A percentile compares a stretch with the other conserved stretches of the same genome.
Conservation (phyloP, 768 basidiomycete genomes). For the Tulasnella sp. region DNA sequence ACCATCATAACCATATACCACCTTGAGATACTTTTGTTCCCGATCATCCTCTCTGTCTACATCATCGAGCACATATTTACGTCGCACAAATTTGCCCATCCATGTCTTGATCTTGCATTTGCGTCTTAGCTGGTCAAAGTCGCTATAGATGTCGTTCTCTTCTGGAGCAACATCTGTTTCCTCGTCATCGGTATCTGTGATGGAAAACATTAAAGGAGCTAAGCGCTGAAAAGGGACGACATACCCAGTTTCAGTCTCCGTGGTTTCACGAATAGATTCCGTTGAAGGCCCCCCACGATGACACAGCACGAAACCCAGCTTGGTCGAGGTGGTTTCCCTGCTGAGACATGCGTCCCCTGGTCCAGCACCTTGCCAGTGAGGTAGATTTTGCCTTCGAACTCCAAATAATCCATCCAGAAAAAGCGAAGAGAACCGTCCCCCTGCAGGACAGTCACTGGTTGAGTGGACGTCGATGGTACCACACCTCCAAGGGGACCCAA, state of each 20-base stretch:
- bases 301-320: conserved; percentile 76
- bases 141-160: conserved; percentile 58
- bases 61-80: conserved; percentile 88
- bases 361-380: conserved; percentile 88
- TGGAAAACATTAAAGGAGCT: not conserved
- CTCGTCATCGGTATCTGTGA: conserved; percentile 35
- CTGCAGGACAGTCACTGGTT: conserved; percentile 46
- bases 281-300: conserved; percentile 69
- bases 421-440: conserved; percentile 75
- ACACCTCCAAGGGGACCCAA: conserved; percentile 25
- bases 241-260: conserved; percentile 46
- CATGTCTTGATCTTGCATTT: conserved; percentile 62
- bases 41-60: conserved; percentile 52
- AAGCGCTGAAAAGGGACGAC: conserved; percentile 16
- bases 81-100: conserved; percentile 72
- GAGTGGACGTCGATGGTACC: conserved; percentile 23
- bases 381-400: conserved; percentile 70
- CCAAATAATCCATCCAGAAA: conserved; percentile 94
- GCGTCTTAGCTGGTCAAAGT: conserved; percentile 69
- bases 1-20: conserved; percentile 84
- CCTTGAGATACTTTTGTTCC: conserved; percentile 85
- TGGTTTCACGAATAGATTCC: conserved; percentile 84
- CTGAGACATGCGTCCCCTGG: conserved; percentile 48
- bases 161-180: conserved; percentile 69
- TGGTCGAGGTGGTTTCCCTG: conserved; percentile 25